phyloP scores from a whole-genome alignment of 352 stramenopile genomes.

The Thalassiosira allenii region DNA sequence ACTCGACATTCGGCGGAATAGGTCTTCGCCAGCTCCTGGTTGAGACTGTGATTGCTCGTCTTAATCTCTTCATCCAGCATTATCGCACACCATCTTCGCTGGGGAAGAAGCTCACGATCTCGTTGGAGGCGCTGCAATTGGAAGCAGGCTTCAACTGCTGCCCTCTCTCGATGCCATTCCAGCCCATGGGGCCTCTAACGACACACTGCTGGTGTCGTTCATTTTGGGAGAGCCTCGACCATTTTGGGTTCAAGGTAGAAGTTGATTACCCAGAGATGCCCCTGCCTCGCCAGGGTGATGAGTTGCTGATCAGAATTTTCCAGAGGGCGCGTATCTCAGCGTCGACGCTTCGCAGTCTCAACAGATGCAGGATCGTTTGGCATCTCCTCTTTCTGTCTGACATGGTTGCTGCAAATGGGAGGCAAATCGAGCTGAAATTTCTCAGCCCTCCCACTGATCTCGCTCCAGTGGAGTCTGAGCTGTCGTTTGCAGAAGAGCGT shows the following conservation, averaged over 20 bases:
- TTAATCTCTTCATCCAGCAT: constrained; percentile 46
- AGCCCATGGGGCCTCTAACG: neutral
- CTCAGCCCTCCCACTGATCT: neutral
- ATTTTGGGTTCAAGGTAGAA: constrained; percentile 1
- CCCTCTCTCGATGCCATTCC: neutral
- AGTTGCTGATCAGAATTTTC: constrained; percentile 5
- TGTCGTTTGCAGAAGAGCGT: neutral
- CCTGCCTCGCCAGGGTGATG: neutral
- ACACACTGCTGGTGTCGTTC: constrained; percentile 24
- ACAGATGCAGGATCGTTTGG: neutral
- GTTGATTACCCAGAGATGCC: constrained; percentile 25
- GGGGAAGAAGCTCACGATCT: neutral
- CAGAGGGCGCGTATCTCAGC: neutral
- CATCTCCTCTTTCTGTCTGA: constrained; percentile 21
- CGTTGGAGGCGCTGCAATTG: neutral
- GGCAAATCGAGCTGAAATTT: neutral
- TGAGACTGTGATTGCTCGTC: constrained; percentile 4
- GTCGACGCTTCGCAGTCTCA: neutral
- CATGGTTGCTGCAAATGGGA: neutral
- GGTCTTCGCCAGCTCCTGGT: constrained; percentile 8
- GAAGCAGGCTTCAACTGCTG: neutral
- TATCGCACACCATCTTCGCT: neutral
- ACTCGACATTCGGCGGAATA: constrained; percentile 24
- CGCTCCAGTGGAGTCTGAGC: neutral
- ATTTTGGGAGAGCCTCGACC: constrained; percentile 18